Evolutionary conservation across 345 rosid species (phyloP), one percentile per base, ranked within the genome.

Genomic region (Diplotaxis tenuifolia): DNA sequence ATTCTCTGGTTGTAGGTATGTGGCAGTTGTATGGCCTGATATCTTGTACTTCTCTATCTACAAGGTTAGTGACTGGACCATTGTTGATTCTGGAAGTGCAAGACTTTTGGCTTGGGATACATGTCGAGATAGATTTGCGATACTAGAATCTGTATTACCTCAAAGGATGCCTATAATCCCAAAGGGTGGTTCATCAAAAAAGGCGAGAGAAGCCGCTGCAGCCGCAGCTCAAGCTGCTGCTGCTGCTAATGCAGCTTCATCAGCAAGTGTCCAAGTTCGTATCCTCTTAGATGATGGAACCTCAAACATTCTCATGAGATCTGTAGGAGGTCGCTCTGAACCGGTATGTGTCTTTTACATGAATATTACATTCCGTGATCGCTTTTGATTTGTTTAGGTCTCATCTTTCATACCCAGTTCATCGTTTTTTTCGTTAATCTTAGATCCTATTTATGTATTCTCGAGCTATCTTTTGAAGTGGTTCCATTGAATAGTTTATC

Each of bases 261-360:
- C 93, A 0, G 96, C 99, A 38, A 81, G 86, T 75, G 99, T 95
- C 75, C 99, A 95, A 95, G 98, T 93, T 72, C 99, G 98, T 70
- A 92, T 95, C 75, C 88, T 95, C 80, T 85, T 95, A 77, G 99
- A 95, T 82, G 98, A 95, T 81, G 99, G 99, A 73, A 95, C 98
- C 66, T 95, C 99, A 74, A 95, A 95, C 83, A 87, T 95, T 72
- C 84, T 95, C 54, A 92, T 90, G 98, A 90, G 89, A 76, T 95
- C 99, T 53, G 81, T 92, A 18, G 99, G 96, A 63, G 85, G 90
- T 75, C 91, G 94, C 73, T 80, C 85, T 81, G 99, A 95, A 78
- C 99, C 96, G 86, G 98, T 95, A 87, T 19, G 74, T 74, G 38
- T 76, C 66, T 65, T 74, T 69, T 50, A 65, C 66, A 49, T 21